A percentile compares a stretch with the other conserved stretches of the same genome.
Conservation (phyloP, 2,329 filamentous ascomycete species). For the Apiospora sp. region DNA sequence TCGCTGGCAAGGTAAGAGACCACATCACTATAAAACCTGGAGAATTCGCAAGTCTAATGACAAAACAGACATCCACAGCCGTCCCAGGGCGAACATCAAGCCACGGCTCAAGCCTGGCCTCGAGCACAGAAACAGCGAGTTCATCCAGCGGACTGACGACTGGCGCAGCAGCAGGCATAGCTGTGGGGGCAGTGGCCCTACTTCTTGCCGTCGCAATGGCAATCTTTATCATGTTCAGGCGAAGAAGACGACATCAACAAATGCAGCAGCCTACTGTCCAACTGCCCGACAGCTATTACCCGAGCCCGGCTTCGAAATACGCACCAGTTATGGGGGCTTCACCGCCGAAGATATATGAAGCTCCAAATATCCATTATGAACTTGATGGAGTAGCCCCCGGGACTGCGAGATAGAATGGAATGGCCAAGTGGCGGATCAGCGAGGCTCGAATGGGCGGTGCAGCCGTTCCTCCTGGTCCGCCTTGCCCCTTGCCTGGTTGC, state of each 20-base stretch:
- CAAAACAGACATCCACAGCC: background rate
- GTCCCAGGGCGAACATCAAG: background rate
- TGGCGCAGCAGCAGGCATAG: background rate
- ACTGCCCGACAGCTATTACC: background rate
- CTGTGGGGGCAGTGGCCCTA: background rate
- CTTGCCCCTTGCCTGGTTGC: too few relatives aligned
- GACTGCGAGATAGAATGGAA: background rate
- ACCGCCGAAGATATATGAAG: background rate
- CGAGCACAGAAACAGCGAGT: background rate
- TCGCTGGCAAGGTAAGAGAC: slow-evolving; percentile 24
- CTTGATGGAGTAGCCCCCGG: background rate
- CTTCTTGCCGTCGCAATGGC: background rate
- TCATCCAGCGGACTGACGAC: background rate
- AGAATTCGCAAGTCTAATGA: background rate
- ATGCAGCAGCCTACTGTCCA: background rate
- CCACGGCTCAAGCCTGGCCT: background rate
- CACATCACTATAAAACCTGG: background rate
- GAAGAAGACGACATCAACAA: background rate
- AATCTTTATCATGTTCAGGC: background rate
- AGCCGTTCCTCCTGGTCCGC: too few relatives aligned
- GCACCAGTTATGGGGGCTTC: background rate
- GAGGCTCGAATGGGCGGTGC: too few relatives aligned
- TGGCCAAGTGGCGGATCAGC: too few relatives aligned
- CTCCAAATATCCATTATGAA: background rate
- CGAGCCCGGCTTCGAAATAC: background rate